Evolutionary conservation across 345 rosid genomes (phyloP), one percentile per base, ranked within the genome.

Genomic region (Eucalyptus marginata): DNA sequence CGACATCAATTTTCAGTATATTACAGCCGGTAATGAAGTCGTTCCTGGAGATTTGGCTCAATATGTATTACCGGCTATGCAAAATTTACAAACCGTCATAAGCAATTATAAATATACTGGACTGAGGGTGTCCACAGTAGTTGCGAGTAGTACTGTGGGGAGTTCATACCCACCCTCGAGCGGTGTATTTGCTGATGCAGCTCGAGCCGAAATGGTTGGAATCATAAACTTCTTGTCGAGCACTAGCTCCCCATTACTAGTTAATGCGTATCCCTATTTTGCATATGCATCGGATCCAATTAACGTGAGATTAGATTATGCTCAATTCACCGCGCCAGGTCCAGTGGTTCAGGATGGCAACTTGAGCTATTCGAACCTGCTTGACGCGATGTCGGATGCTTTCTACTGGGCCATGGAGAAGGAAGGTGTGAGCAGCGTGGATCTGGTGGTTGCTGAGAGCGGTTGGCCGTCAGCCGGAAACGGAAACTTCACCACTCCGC

Each of bases 241-340:
- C 29, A 85, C 87, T 13, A 88, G 88, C 50, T 85, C 93, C n/a
- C 94, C 94, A 7, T 89, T 94, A 22, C 87, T 92, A 92, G 64
- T 71, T 51, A 93, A 94, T 8, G 88, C 88, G 9, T 93, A 92
- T 43, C 95, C 97, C 86, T 94, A 93, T 89, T 93, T 88, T 25
- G 87, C 94, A 17, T 93, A 93, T 49, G 64, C 89, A 4, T 58
- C 89, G 0, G 89, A 95, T 86, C 94, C 93, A 5, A 2, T 2
- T 2, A 64, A 89, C 50, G 83, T 94, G 56, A 56, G 91, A 1
- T n/a, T 90, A 43, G 91, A 93, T 27, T 93, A 93, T 50, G 93
- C 93, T 13, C 49, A 71, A 50, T 89, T 93, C 84, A 88, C 36
- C 3, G 89, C 93, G 3, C 10, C 71, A 0, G n/a, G 66, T 6